Conservation (phyloP, 2,329 filamentous ascomycete genomes). For the Talaromyces pinophilus region DNA sequence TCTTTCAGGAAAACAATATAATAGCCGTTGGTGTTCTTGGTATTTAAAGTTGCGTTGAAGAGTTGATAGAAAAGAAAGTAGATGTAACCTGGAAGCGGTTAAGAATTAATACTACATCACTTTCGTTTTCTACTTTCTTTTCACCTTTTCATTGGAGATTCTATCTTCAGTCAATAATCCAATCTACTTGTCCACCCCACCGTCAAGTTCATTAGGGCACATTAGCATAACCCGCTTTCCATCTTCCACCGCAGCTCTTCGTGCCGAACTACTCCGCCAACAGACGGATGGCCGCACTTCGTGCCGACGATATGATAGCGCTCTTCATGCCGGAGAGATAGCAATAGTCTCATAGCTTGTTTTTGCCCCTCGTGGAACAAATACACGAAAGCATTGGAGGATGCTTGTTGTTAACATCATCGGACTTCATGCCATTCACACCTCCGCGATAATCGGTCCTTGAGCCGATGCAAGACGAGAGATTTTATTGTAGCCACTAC, state of each 20-base stretch:
- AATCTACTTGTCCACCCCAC: neutral
- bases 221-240: neutral
- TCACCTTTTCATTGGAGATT: neutral
- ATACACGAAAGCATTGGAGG: neutral
- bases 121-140: neutral
- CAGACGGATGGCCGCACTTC: slow-evolving; percentile 26
- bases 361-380: neutral
- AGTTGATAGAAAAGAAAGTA: neutral
- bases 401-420: neutral
- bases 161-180: neutral
- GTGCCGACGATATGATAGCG: slow-evolving; percentile 23
- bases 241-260: slow-evolving; percentile 19
- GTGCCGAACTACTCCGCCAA: slow-evolving; percentile 26
- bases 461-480: neutral
- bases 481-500: neutral
- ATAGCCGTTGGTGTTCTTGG: neutral
- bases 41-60: neutral
- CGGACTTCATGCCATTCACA: neutral
- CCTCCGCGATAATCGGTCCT: neutral
- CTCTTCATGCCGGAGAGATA: slow-evolving; percentile 7
- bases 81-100: neutral
- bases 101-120: neutral
- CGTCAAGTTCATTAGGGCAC: neutral
- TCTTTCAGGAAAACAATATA: neutral
- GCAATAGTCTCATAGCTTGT: neutral